These are phyloP conservation scores for Hygrophorus pudorinus DNA, from an alignment of 768 basidiomycete genomes.

Conservation along the genomic window DNA sequence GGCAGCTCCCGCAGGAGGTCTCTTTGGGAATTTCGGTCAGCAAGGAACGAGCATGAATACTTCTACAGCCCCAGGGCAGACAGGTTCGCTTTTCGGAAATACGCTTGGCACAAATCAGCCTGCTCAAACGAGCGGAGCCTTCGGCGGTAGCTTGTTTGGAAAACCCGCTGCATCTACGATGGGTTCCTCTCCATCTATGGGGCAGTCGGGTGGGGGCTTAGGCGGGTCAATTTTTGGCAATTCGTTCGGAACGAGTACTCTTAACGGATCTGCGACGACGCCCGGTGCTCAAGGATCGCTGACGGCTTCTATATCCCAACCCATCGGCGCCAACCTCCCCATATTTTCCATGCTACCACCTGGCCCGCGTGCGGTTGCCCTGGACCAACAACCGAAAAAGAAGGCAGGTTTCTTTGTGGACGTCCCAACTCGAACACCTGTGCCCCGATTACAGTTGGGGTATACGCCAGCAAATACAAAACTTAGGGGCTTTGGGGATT, in stretches of 20 bases:
- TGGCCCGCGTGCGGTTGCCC: slow-evolving; percentile 50
- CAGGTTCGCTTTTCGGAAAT: slow-evolving; percentile 39
- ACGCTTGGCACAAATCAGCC: slow-evolving; percentile 25
- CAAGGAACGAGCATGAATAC: slow-evolving; percentile 20
- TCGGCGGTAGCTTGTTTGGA: slow-evolving; percentile 33
- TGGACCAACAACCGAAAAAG: slow-evolving; percentile 53
- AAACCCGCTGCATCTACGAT: slow-evolving; percentile 40
- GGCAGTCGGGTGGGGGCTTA: slow-evolving; percentile 13
- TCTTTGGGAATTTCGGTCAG: slow-evolving; percentile 38
- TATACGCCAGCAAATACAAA: slow-evolving; percentile 61
- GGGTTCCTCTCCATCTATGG: slow-evolving; percentile 31
- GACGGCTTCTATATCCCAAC: slow-evolving; percentile 84
- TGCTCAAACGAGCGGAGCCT: slow-evolving; percentile 30
- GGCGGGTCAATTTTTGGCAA: slow-evolving; percentile 32
- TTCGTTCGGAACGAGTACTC: slow-evolving; percentile 23
- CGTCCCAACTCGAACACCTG: slow-evolving; percentile 59
- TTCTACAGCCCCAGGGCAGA: slow-evolving; percentile 19
- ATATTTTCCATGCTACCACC: slow-evolving; percentile 71
- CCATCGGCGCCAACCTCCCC: slow-evolving; percentile 61
- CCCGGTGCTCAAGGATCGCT: slow-evolving; percentile 49
- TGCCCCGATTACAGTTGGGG: slow-evolving; percentile 54
- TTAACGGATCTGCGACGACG: slow-evolving; percentile 30
- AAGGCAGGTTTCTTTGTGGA: slow-evolving; percentile 73
- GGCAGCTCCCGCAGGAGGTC: slow-evolving; percentile 17
- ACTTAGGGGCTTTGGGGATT: slow-evolving; percentile 59